Evolutionary conservation across 2,329 filamentous ascomycete genomes (phyloP).

Genomic region (Epichloe glyceriae): DNA sequence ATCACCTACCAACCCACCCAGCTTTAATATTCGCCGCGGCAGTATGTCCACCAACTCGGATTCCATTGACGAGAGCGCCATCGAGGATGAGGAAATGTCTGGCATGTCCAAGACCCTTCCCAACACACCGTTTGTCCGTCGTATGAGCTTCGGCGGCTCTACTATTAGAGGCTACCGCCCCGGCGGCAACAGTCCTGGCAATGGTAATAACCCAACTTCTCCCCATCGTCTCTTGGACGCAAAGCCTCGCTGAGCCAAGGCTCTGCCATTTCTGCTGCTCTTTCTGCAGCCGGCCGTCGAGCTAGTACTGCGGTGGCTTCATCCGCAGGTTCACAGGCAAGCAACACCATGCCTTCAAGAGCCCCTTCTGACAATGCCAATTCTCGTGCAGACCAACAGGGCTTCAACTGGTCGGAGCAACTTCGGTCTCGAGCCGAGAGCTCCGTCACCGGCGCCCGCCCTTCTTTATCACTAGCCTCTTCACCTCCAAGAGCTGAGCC

Average conservation of each 20-base stretch:
- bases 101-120: constrained; percentile 43
- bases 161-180: constrained; percentile 47
- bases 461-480: constrained; percentile 46
- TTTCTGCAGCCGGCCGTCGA: constrained; percentile 23
- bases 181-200: constrained; percentile 44
- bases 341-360: constrained; percentile 42
- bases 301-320: constrained; percentile 20
- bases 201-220: constrained; percentile 43
- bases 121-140: constrained; percentile 63
- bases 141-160: constrained; percentile 81
- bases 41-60: constrained; percentile 60
- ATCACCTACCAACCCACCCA: constrained; percentile 44
- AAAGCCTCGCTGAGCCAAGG: constrained; percentile 17
- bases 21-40: constrained; percentile 44
- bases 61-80: constrained; percentile 57
- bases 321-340: constrained; percentile 38
- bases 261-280: constrained; percentile 20
- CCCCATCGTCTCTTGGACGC: constrained; percentile 23
- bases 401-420: constrained; percentile 96
- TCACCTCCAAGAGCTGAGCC: constrained; percentile 22
- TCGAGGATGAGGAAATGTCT: constrained; percentile 54
- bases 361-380: constrained; percentile 51
- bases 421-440: constrained; percentile 85
- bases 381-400: constrained; percentile 61
- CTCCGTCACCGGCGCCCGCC: constrained; percentile 43